Percentiles rank a stretch among this genome's conserved stretches.
phyloP scores from a whole-genome alignment of 129 eudicot species.

The Pseudognaphalium luteoalbum region DNA sequence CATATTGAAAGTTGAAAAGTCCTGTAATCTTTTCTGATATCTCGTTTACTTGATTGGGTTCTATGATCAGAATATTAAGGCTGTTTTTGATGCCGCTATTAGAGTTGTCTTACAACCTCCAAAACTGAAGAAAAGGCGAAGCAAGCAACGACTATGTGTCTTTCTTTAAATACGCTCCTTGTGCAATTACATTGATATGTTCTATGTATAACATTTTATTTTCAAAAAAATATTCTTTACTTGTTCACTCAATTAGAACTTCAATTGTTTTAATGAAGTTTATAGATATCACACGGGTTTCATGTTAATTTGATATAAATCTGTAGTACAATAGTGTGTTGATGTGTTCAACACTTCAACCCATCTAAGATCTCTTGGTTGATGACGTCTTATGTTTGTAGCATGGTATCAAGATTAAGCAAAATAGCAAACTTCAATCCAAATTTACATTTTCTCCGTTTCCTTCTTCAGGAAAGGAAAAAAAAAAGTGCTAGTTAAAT shows the following conservation, averaged over 20 bases:
- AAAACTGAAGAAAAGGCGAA: conserved; percentile 53
- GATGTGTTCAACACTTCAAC: too few species aligned
- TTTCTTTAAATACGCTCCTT: conserved; percentile 22
- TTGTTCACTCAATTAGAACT: conserved; percentile 17
- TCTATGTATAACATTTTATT: conserved; percentile 20
- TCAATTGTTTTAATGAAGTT: conserved; percentile 13
- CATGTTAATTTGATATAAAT: neutral
- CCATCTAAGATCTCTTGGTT: too few species aligned
- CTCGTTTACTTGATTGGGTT: neutral
- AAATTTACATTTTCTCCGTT: too few species aligned
- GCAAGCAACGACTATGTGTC: conserved; percentile 43
- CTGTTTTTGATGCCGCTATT: conserved; percentile 79
- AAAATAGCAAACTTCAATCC: too few species aligned
- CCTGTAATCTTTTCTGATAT: neutral
- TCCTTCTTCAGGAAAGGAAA: too few species aligned
- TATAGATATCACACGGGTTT: conserved; percentile 14
- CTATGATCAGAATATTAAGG: conserved; percentile 57
- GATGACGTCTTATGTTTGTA: too few species aligned
- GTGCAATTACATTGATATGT: conserved; percentile 27
- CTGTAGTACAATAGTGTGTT: neutral
- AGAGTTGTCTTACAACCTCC: conserved; percentile 72
- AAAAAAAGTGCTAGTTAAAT: too few species aligned
- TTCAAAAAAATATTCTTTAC: neutral
- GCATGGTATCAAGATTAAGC: too few species aligned
- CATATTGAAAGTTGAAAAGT: neutral